Percentiles rank a stretch among this genome's conserved stretches.
These are phyloP conservation scores for Sungouiella blattae DNA, from an alignment of 805 yeast genomes.

Conservation along the genomic window DNA sequence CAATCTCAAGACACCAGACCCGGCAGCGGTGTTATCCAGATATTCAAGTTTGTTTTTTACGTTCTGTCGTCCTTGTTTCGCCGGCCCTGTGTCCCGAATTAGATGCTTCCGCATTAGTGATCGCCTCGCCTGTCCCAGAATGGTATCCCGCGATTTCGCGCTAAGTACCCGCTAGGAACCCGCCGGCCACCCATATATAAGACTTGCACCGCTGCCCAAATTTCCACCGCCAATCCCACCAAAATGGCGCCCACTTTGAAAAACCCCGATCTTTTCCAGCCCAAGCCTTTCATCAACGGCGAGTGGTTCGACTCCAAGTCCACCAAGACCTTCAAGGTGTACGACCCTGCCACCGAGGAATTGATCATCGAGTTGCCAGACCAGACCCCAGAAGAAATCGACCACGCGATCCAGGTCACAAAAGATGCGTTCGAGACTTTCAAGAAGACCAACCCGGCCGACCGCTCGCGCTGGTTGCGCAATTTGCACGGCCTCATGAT, in stretches of 20 bases:
- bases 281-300: constrained; percentile 37
- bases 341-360: constrained; percentile 40
- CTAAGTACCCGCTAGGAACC: neutral
- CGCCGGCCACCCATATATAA: neutral
- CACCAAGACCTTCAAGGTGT: constrained; percentile 33
- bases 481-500: constrained; percentile 48
- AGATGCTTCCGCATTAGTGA: no score
- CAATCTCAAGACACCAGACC: no score
- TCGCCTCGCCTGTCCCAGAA: neutral
- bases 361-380: constrained; percentile 39
- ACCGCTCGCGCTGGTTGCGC: constrained; percentile 50
- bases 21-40: no score
- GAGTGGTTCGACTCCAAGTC: constrained; percentile 37
- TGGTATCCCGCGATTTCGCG: neutral
- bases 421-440: constrained; percentile 42
- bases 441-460: constrained; percentile 46
- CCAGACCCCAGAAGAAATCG: constrained; percentile 41
- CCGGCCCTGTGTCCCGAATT: no score
- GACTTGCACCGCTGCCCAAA: neutral
- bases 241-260: constrained; percentile 21
- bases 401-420: constrained; percentile 46
- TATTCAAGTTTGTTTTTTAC: no score
- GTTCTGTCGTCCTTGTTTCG: no score
- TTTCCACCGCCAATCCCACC: constrained; percentile 3
- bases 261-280: constrained; percentile 31